phyloP scores from a whole-genome alignment of 1,284 basidiomycete genomes.

The Grifola frondosa region DNA sequence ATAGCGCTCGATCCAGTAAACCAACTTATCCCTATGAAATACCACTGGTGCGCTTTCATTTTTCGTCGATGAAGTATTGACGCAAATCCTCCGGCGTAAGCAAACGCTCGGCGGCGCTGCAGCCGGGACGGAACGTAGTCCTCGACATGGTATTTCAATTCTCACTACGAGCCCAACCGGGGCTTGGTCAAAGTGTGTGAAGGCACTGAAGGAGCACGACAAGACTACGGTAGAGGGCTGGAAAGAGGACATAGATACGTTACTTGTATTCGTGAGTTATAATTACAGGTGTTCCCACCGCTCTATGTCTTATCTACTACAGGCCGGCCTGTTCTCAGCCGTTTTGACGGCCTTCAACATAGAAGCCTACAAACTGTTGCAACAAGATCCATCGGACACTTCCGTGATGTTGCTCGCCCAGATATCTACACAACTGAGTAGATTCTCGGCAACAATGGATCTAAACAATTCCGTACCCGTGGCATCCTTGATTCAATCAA shows the following conservation, averaged over 20 bases:
- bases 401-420: slow-evolving; percentile 4
- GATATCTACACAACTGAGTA: slow-evolving; percentile 8
- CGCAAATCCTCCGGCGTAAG: no score
- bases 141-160: no score
- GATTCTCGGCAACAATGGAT: neutral
- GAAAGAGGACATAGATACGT: slow-evolving; percentile 25
- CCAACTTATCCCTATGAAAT: no score
- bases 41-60: no score
- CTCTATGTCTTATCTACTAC: neutral
- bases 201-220: slow-evolving; percentile 18
- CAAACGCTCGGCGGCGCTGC: no score
- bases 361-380: slow-evolving; percentile 20
- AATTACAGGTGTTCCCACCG: neutral
- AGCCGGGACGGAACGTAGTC: no score
- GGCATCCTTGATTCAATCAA: neutral
- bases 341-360: slow-evolving; percentile 26
- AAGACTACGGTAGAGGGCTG: slow-evolving; percentile 17
- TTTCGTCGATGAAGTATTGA: no score
- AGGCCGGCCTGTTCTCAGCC: slow-evolving; percentile 28
- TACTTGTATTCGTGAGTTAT: slow-evolving; percentile 24
- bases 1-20: no score
- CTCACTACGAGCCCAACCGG: slow-evolving; percentile 3
- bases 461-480: no score
- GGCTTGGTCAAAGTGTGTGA: slow-evolving; percentile 18
- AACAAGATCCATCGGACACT: slow-evolving; percentile 18